Evolutionary conservation across 169 alveolate species (phyloP), one percentile per base, ranked within the genome.

Genomic region (Theileria luwenshuni): DNA sequence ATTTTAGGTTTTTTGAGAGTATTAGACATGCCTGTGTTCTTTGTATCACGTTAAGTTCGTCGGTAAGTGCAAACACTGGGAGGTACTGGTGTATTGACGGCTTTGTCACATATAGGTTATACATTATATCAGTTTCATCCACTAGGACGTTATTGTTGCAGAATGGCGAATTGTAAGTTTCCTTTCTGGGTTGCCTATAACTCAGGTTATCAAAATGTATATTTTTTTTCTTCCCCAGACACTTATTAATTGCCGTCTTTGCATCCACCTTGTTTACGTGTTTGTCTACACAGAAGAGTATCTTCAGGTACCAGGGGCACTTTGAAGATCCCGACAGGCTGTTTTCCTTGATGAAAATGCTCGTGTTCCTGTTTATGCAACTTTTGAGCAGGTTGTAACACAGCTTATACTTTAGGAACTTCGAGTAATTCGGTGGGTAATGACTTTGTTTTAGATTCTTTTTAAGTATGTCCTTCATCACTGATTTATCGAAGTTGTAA

Each of bases 1-100:
- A 23, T 7, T 30, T 51, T 47, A 59, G 59, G 65, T 68, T 76
- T 58, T 69, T 56, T 23, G 86, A 59, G 13, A 76, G 61, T 2
- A 62, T 33, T 15, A 65, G 74, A 28, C 86, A 76, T 25, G 86
- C 70, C 69, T 76, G 86, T 5, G 86, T 76, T 43, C 86, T 73
- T 49, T 76, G 80, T 25, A 76, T 69, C 65, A 76, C 74, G 38
- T 71, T 69, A 3, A 76, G 59, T 27, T 76, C 52, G 58, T 69
- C 74, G 19, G 43, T 13, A 5, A 76, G 59, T 8, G 56, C 47
- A 19, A 76, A 63, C 28, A 32, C 73, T 13, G 72, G 60, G 28
- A 76, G 68, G 74, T 61, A 68, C 32, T 61, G 74, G 41, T 45
- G 69, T 19, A 69, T 23, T 23, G 60, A 49, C 38, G 41, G 59